Evolutionary conservation across 441 rosid species (phyloP), one percentile per base, ranked within the genome.

Genomic region (Sinapis alba): DNA sequence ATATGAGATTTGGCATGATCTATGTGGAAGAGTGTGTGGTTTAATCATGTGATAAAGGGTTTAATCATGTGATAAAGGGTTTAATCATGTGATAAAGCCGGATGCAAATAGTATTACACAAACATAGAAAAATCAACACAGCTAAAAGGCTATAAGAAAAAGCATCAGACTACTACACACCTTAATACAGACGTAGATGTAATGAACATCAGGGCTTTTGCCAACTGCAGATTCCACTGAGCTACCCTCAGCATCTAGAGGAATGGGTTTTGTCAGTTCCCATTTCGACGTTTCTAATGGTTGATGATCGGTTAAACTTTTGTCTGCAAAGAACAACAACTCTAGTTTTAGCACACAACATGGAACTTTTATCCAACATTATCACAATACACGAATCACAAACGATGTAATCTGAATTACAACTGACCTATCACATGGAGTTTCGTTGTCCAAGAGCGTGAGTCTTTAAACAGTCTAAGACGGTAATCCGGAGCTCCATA

Each of bases 401-500:
- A 23, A 6, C 23, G 3, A 72, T 24, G 54, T n/a, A n/a, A n/a
- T n/a, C 26, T 23, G 26, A 1, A 23, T 1, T 1, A 23, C 26
- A 23, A 23, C 26, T 43, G 26, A 93, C 98, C 97, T 89, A 93
- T 89, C 38, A 91, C 92, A 72, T 89, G 98, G 72, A 93, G 88
- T 80, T 85, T 89, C 15, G 85, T 85, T 50, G 75, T 70, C 98
- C 98, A 91, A 7, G 60, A 38, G 80, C 78, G 74, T 1, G 86
- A 84, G 5, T 89, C 93, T 75, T 78, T 81, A 73, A 93, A 69
- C 62, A 91, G 77, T 45, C 74, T 71, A 43, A 89, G 80, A 13
- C 96, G 97, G 79, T 91, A 91, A 10, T 60, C 62, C 0, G 97
- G 98, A 71, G 97, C 87, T 81, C 97, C 98, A 78, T 93, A 93